Conservation (phyloP, 495 filamentous ascomycete genomes). For the Chaetomium tenue region DNA sequence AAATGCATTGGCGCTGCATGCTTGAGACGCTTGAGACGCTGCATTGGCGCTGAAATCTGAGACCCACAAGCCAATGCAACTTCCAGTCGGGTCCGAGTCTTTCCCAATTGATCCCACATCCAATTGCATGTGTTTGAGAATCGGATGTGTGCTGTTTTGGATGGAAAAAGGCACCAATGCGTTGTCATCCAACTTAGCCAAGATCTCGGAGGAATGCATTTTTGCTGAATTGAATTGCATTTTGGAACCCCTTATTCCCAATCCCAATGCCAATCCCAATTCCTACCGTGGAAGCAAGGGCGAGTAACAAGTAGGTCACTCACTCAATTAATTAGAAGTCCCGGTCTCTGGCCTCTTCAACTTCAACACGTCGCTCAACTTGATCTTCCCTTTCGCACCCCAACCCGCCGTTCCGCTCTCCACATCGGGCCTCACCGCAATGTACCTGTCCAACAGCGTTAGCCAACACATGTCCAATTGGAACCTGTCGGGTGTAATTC, state of each 20-base stretch:
- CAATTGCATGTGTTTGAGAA: no score
- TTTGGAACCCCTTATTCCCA: no score
- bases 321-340: neutral
- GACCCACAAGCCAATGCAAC: neutral
- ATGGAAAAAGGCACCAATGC: no score
- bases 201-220: no score
- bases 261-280: no score
- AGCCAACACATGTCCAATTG: neutral
- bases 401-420: conserved; percentile 69
- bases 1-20: neutral
- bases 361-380: conserved; percentile 62
- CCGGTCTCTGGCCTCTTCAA: conserved; percentile 44
- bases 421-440: conserved; percentile 69
- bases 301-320: no score
- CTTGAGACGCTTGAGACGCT: no score
- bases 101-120: no score
- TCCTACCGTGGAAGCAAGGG: no score
- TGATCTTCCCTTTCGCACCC: conserved; percentile 74
- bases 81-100: neutral
- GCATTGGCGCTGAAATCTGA: neutral
- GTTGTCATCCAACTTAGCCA: no score
- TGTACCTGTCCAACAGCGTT: conserved; percentile 48
- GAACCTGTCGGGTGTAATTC: neutral
- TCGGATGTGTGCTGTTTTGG: no score
- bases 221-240: no score